These are phyloP conservation scores for Cicer arietinum DNA, from an alignment of 306 rosid species.

Conservation along the genomic window DNA sequence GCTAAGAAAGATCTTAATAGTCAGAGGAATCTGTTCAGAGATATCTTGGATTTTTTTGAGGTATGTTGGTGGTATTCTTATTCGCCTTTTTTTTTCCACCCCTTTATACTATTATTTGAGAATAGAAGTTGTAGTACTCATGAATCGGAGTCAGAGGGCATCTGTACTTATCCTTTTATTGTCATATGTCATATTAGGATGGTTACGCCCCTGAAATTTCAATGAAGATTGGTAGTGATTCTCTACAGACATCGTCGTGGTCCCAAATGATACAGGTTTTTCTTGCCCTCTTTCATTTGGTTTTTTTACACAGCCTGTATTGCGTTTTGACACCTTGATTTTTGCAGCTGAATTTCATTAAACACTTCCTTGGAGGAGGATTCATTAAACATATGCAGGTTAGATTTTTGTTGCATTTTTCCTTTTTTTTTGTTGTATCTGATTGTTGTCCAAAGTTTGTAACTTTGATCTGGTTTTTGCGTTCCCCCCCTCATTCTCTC, in stretches of 20 bases:
- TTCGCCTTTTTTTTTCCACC: neutral
- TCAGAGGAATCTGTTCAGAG: constrained; percentile 84
- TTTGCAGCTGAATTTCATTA: constrained; percentile 80
- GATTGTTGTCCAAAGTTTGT: neutral
- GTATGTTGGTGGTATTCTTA: constrained; percentile 43
- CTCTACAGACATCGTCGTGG: constrained; percentile 84
- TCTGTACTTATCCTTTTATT: constrained; percentile 40
- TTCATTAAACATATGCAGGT: constrained; percentile 97
- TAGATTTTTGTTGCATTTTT: constrained; percentile 36
- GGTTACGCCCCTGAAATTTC: constrained; percentile 80
- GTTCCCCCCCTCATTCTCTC: neutral
- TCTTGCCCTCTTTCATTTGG: constrained; percentile 6
- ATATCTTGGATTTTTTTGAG: constrained; percentile 82
- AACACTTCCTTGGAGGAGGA: constrained; percentile 91
- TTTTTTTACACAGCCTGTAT: neutral
- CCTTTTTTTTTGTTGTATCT: constrained; percentile 1
- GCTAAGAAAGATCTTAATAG: constrained; percentile 83
- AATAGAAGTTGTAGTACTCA: constrained; percentile 6
- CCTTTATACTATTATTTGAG: constrained; percentile 6
- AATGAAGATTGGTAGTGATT: constrained; percentile 75
- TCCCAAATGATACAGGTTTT: constrained; percentile 78
- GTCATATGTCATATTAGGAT: constrained; percentile 54
- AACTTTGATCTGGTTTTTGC: neutral
- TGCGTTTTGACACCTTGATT: constrained; percentile 10
- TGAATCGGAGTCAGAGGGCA: neutral